These are phyloP conservation scores for Incumbomyces delicatus DNA, from an alignment of 2,329 filamentous ascomycete species.

Conservation along the genomic window DNA sequence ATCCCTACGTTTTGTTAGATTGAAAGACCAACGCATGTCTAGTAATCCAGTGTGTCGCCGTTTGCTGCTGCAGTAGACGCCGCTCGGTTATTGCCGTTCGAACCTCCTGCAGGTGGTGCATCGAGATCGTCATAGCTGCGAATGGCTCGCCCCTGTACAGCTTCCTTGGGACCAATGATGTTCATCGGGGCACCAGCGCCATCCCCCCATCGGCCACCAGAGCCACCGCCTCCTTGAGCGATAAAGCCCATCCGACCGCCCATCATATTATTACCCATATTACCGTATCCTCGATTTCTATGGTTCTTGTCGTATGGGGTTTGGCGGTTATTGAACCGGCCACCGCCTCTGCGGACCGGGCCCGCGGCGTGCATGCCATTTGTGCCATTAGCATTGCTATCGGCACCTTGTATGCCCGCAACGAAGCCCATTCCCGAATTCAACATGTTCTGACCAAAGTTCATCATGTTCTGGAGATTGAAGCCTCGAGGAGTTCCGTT, in stretches of 20 bases:
- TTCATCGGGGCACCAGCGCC: slow-evolving; percentile 60
- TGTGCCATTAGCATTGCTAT: slow-evolving; percentile 34
- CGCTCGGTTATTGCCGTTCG: slow-evolving; percentile 24
- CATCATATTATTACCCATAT: slow-evolving; percentile 24
- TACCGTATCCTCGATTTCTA: slow-evolving; percentile 27
- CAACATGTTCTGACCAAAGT: slow-evolving; percentile 44
- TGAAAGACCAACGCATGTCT: not conserved
- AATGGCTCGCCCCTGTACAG: slow-evolving; percentile 80
- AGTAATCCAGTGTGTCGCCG: slow-evolving; percentile 13
- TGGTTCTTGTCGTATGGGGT: slow-evolving; percentile 55
- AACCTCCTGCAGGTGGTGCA: slow-evolving; percentile 39
- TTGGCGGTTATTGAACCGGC: slow-evolving; percentile 52
- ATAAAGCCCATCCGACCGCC: slow-evolving; percentile 31
- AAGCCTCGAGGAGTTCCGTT: slow-evolving; percentile 86
- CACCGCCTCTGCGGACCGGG: slow-evolving; percentile 59
- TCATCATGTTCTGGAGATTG: slow-evolving; percentile 61
- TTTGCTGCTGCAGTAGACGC: slow-evolving; percentile 14
- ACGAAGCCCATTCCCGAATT: slow-evolving; percentile 28
- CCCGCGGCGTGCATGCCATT: slow-evolving; percentile 39
- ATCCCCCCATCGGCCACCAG: slow-evolving; percentile 58
- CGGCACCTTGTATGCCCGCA: slow-evolving; percentile 27
- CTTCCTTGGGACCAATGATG: slow-evolving; percentile 76
- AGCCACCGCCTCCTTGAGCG: slow-evolving; percentile 35
- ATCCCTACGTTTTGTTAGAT: no score
- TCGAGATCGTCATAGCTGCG: slow-evolving; percentile 98